Evolutionary conservation across 169 alveolate genomes (phyloP).

Genomic region (Babesia caballi): DNA sequence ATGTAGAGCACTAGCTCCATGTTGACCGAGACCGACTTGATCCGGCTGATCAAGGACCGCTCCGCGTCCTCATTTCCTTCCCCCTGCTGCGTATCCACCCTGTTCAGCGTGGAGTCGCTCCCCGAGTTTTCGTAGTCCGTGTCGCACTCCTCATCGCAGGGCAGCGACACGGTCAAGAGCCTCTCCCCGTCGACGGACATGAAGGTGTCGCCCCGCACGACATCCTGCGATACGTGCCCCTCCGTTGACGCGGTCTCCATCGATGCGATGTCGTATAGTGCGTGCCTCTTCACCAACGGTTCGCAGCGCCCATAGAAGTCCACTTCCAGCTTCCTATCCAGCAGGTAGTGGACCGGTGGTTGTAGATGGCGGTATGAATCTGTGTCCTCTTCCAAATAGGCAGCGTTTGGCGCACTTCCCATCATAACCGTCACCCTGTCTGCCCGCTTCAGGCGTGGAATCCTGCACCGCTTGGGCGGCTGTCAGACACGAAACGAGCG

Average conservation of each 20-base stretch:
- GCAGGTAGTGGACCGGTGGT: neutral
- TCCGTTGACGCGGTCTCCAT: constrained; percentile 28
- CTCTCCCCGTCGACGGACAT: neutral
- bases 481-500: neutral
- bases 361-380: neutral
- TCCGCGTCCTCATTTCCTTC: constrained; percentile 1
- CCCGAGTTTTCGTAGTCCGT: constrained; percentile 21
- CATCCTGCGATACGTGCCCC: constrained; percentile 1
- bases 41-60: neutral
- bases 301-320: neutral
- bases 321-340: neutral
- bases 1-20: constrained; percentile 16
- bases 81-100: neutral
- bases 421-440: neutral
- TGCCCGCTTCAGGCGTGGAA: neutral
- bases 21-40: neutral
- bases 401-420: neutral
- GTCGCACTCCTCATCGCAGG: constrained; percentile 28
- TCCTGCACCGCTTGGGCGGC: neutral
- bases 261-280: neutral
- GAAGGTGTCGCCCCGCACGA: neutral
- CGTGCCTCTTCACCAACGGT: constrained; percentile 1
- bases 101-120: neutral
- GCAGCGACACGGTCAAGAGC: constrained; percentile 30
- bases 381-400: neutral